These are phyloP conservation scores for Penicillium cinerascens DNA, from an alignment of 495 filamentous ascomycete genomes.

Conservation along the genomic window DNA sequence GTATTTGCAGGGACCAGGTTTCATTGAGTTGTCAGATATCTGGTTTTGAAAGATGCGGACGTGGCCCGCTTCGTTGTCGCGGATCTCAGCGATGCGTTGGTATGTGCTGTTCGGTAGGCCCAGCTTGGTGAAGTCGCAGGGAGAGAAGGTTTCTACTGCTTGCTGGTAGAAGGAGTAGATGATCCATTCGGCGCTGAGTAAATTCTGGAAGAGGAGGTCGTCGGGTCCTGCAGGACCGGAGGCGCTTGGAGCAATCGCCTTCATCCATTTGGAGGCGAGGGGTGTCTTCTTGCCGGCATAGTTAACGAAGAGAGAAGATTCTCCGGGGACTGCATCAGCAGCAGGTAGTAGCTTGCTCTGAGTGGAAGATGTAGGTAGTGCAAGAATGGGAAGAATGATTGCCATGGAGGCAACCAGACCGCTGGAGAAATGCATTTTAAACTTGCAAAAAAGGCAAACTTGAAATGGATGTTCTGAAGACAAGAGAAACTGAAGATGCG, in stretches of 20 bases:
- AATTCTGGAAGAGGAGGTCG: constrained; percentile 51
- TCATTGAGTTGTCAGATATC: constrained; percentile 37
- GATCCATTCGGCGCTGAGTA: constrained; percentile 51
- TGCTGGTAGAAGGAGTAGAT: constrained; percentile 55
- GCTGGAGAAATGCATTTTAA: no score
- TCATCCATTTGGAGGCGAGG: constrained; percentile 5
- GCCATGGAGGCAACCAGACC: no score
- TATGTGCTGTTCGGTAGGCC: constrained; percentile 46
- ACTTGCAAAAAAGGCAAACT: no score
- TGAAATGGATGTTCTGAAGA: no score
- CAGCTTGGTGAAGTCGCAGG: constrained; percentile 33
- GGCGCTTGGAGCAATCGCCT: constrained; percentile 5
- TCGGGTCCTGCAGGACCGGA: constrained; percentile 29
- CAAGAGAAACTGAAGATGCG: no score
- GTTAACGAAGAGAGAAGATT: constrained; percentile 38
- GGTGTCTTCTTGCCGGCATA: constrained; percentile 37
- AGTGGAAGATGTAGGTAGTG: background rate
- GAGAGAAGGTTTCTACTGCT: constrained; percentile 45
- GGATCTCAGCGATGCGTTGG: constrained; percentile 49
- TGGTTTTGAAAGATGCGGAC: constrained; percentile 52
- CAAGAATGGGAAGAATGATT: no score
- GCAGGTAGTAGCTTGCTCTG: background rate
- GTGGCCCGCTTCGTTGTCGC: constrained; percentile 56
- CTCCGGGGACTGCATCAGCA: constrained; percentile 30
- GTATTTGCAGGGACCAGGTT: constrained; percentile 38